Percentiles rank a stretch among this genome's conserved stretches.
phyloP scores from a whole-genome alignment of 352 stramenopile genomes.

The Phytophthora tentaculata region DNA sequence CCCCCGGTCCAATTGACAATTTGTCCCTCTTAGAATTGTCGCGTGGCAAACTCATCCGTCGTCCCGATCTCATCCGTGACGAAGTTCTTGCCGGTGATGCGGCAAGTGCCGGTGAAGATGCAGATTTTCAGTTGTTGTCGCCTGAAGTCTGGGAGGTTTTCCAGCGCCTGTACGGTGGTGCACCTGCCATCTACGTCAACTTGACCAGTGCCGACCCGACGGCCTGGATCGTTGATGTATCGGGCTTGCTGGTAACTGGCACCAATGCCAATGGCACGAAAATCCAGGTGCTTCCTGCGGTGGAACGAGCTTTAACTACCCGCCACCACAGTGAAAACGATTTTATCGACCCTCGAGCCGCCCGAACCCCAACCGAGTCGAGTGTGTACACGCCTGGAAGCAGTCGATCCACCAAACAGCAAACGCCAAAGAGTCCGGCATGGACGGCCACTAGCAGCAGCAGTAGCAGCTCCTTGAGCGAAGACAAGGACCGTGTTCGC shows the following conservation, averaged over 20 bases:
- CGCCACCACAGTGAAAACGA: slow-evolving; percentile 48
- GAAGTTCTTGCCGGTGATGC: slow-evolving; percentile 33
- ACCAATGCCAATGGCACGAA: slow-evolving; percentile 30
- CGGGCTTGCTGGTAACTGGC: slow-evolving; percentile 29
- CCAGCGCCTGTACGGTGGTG: slow-evolving; percentile 69
- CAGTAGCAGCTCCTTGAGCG: slow-evolving; percentile 38
- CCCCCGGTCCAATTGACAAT: slow-evolving; percentile 66
- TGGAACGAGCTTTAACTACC: slow-evolving; percentile 54
- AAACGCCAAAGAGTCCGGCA: slow-evolving; percentile 36
- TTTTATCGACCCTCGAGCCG: slow-evolving; percentile 15
- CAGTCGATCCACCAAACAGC: slow-evolving; percentile 26
- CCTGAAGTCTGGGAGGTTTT: slow-evolving; percentile 79
- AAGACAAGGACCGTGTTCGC: slow-evolving; percentile 37
- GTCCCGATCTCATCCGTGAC: slow-evolving; percentile 48
- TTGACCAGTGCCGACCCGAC: slow-evolving; percentile 34
- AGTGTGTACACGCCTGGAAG: slow-evolving; percentile 18
- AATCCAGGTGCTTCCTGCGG: slow-evolving; percentile 27
- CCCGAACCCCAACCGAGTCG: slow-evolving; percentile 29
- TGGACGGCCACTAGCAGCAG: slow-evolving; percentile 45
- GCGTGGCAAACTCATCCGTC: slow-evolving; percentile 55
- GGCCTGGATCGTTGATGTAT: slow-evolving; percentile 56
- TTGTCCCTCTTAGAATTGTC: slow-evolving; percentile 60
- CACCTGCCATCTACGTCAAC: slow-evolving; percentile 54
- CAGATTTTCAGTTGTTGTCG: slow-evolving; percentile 70
- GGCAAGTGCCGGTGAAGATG: slow-evolving; percentile 28